These are phyloP conservation scores for Yamadazyma akitaensis DNA, from an alignment of 805 yeast species.

Conservation along the genomic window DNA sequence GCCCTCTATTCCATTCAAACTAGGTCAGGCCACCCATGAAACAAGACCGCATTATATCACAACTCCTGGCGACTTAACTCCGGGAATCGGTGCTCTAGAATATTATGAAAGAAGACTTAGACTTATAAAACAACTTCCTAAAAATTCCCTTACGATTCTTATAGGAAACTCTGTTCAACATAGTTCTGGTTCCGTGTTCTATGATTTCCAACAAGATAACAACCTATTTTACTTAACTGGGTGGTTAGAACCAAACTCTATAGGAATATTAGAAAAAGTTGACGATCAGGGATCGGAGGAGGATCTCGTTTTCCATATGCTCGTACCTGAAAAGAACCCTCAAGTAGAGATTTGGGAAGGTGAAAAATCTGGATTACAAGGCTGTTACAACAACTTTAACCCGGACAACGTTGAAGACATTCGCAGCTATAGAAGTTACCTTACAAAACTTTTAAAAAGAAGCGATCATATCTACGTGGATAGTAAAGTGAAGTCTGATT, in stretches of 20 bases:
- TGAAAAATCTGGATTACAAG: constrained; percentile 79
- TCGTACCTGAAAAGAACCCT: constrained; percentile 81
- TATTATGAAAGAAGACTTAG: constrained; percentile 67
- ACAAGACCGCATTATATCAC: constrained; percentile 75
- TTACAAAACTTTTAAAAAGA: constrained; percentile 46
- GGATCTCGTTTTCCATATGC: constrained; percentile 64
- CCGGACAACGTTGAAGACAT: constrained; percentile 71
- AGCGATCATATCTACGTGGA: constrained; percentile 59
- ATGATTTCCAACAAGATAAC: constrained; percentile 89
- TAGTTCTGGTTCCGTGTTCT: constrained; percentile 88
- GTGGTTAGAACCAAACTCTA: constrained; percentile 86
- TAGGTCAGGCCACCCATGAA: constrained; percentile 87
- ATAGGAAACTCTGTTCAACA: constrained; percentile 70
- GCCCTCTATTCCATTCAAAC: constrained; percentile 25
- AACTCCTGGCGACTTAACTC: constrained; percentile 75
- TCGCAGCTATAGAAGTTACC: constrained; percentile 38
- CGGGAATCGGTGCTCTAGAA: constrained; percentile 82
- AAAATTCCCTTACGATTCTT: constrained; percentile 65
- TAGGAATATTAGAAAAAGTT: constrained; percentile 63
- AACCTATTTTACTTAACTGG: constrained; percentile 87
- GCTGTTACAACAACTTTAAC: constrained; percentile 79
- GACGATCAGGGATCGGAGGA: constrained; percentile 43
- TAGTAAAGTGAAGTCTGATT: constrained; percentile 3
- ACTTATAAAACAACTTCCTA: constrained; percentile 57
- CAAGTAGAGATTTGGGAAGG: constrained; percentile 94